These are phyloP conservation scores for Spencermartinsiella ligniputridi DNA, from an alignment of 1,139 yeast species.

Conservation along the genomic window DNA sequence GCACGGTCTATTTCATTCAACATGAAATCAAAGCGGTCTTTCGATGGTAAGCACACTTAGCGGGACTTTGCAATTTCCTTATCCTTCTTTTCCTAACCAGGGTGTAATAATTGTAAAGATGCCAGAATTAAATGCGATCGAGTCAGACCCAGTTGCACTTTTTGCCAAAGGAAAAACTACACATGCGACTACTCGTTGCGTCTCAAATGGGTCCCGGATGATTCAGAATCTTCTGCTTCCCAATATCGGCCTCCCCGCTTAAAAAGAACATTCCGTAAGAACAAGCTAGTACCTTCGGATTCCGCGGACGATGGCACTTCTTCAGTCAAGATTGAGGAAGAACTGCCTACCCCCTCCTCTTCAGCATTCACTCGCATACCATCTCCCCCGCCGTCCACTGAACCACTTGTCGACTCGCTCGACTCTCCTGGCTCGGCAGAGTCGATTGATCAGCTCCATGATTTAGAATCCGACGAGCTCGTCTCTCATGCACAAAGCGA, in stretches of 20 bases:
- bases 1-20: too few species aligned
- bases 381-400: neutral
- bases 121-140: neutral
- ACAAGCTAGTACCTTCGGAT: neutral
- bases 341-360: neutral
- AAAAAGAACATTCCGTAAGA: neutral
- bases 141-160: neutral
- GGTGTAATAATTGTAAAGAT: constrained; percentile 1
- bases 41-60: neutral
- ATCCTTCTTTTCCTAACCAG: too few species aligned
- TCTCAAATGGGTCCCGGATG: neutral
- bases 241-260: neutral
- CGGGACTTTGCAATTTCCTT: too few species aligned
- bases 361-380: neutral
- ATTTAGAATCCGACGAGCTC: neutral
- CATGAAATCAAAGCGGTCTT: neutral
- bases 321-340: neutral
- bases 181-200: neutral
- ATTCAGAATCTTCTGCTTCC: neutral
- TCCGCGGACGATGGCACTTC: neutral
- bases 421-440: neutral
- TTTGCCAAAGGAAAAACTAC: neutral
- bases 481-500: neutral
- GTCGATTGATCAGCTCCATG: neutral
- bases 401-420: neutral